Evolutionary conservation across 495 filamentous ascomycete species (phyloP), one percentile per base, ranked within the genome.

Genomic region (Lichenothelia convexa): DNA sequence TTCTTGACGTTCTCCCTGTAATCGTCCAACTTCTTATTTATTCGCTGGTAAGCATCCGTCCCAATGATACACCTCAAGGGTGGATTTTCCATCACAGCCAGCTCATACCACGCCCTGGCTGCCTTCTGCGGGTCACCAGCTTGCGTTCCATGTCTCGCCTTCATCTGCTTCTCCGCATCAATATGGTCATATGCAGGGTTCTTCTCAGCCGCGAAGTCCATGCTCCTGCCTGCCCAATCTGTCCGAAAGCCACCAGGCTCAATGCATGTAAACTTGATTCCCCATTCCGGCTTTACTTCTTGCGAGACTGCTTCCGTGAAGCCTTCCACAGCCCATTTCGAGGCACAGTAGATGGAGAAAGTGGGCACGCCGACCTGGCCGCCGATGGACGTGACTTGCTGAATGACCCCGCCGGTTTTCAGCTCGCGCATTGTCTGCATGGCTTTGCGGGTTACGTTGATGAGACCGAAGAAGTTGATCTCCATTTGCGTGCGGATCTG

Each of bases 1-100:
- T 57, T 60, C 40, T 50, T 50, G 15, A 63, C 51, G 5, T 55
- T 52, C 44, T 63, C 50, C 20, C 18, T 22, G 31, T 65, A 59
- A 13, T 19, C 36, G 31, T 63, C 48, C 33, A 67, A 38, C 55
- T 63, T 66, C 3, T 40, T 32, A 43, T 48, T 56, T 3, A 67
- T 61, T 0, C 35, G 38, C 24, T 45, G 38, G 33, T 61, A 63
- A 0, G 61, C 63, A 49, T 62, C 58, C 0, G 47, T 56, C 5
- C 63, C 61, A 33, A 67, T 45, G 0, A 65, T 48, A 21, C 53
- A 55, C 32, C 60, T 45, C 29, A 63, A 36, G 0, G 61, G 63
- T 5, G 63, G 63, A 36, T 65, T 51, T 19, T 60, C 35, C 53
- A 65, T 57, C 17, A 60, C 40, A 0, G 63, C 62, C 7, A 68